phyloP scores from a whole-genome alignment of 1,284 basidiomycete genomes.

The Ganoderma boninense region DNA sequence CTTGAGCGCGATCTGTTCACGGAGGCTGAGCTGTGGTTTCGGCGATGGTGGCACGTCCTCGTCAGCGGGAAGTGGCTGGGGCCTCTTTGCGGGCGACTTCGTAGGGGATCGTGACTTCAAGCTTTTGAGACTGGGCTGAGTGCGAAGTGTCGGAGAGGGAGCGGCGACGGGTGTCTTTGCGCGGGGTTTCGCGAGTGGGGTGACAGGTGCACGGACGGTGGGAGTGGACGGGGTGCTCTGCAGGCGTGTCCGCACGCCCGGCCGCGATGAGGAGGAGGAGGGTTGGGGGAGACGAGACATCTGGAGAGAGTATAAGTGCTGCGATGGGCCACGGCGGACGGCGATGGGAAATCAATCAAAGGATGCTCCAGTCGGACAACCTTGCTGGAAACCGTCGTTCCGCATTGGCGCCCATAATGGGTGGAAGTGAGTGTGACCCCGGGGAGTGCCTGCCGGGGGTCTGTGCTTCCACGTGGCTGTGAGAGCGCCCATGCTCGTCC shows the following conservation, averaged over 20 bases:
- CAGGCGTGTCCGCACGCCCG: constrained; percentile 34
- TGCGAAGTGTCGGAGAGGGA: constrained; percentile 31
- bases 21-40: constrained; percentile 60
- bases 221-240: constrained; percentile 36
- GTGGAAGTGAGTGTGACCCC: background rate
- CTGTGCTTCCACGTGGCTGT: constrained; percentile 17
- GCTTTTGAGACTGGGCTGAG: constrained; percentile 31
- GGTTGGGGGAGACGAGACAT: constrained; percentile 63
- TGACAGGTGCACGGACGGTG: constrained; percentile 22
- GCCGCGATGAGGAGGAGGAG: constrained; percentile 45
- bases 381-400: background rate
- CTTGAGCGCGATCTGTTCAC: constrained; percentile 77
- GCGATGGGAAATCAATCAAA: constrained; percentile 5
- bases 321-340: background rate
- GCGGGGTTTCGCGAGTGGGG: constrained; percentile 33
- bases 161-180: constrained; percentile 18
- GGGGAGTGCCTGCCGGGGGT: constrained; percentile 21
- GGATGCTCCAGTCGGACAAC: background rate
- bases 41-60: constrained; percentile 41
- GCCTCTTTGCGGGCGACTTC: constrained; percentile 29
- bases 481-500: constrained; percentile 29
- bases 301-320: background rate
- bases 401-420: background rate
- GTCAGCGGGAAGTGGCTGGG: constrained; percentile 24
- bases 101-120: constrained; percentile 26